These are phyloP conservation scores for Lentinula sp. DNA, from an alignment of 768 basidiomycete species.

Conservation along the genomic window DNA sequence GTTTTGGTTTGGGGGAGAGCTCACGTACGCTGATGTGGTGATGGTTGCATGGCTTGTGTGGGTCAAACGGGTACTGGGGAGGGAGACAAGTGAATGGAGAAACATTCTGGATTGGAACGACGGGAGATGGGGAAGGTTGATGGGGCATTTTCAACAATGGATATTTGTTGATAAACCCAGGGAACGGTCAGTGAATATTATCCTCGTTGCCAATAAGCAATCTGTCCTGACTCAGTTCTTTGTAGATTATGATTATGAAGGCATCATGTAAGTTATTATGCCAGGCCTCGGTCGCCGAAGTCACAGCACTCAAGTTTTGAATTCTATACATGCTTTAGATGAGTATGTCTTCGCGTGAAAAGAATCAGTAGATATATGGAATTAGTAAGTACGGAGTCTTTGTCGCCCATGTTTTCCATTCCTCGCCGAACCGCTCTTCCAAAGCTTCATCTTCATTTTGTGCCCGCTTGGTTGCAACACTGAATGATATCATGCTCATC, in stretches of 20 bases:
- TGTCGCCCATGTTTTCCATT: constrained; percentile 28
- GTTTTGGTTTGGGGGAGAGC: not conserved
- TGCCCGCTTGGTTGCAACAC: constrained; percentile 4
- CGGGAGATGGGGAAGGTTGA: not conserved
- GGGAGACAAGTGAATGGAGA: not conserved
- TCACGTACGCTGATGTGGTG: not conserved
- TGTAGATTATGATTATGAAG: too few species aligned
- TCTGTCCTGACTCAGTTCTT: not conserved
- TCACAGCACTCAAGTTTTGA: too few species aligned
- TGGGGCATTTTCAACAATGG: not conserved
- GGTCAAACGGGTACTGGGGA: not conserved
- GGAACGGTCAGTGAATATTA: not conserved
- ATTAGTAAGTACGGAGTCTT: constrained; percentile 32
- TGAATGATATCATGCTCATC: not conserved
- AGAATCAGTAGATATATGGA: constrained; percentile 25
- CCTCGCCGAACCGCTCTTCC: constrained; percentile 25
- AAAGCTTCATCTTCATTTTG: constrained; percentile 26
- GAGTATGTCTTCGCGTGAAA: not conserved
- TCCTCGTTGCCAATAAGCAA: not conserved
- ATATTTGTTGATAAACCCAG: not conserved
- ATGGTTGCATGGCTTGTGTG: not conserved
- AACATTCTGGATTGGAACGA: not conserved
- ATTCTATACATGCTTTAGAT: too few species aligned
- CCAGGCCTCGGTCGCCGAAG: too few species aligned
- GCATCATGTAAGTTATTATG: too few species aligned